These are phyloP conservation scores for Microsporum ferrugineum DNA, from an alignment of 2,329 filamentous ascomycete species.

Conservation along the genomic window DNA sequence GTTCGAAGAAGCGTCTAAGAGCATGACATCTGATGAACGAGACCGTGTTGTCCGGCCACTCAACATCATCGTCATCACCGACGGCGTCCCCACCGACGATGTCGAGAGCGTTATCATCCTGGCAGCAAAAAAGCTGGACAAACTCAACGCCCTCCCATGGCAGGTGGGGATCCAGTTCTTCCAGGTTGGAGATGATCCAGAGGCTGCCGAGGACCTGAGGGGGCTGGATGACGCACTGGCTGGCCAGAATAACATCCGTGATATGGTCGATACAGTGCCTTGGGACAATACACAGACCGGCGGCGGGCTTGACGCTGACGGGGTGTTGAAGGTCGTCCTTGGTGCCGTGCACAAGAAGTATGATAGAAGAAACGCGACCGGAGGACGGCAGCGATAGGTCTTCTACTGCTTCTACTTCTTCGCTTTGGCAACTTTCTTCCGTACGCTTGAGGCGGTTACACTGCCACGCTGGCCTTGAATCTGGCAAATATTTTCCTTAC, in stretches of 20 bases:
- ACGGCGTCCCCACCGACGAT: constrained; percentile 72
- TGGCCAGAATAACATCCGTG: constrained; percentile 51
- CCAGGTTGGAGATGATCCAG: constrained; percentile 67
- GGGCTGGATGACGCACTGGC: constrained; percentile 64
- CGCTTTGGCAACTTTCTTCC: not conserved
- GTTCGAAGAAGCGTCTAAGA: constrained; percentile 34
- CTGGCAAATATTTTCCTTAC: not conserved
- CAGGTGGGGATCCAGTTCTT: constrained; percentile 95
- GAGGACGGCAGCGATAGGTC: not conserved
- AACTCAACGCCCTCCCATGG: constrained; percentile 57
- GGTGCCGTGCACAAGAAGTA: constrained; percentile 60
- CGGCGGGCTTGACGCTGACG: constrained; percentile 52
- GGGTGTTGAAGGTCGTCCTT: constrained; percentile 70
- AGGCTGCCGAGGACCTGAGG: constrained; percentile 53
- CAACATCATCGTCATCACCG: constrained; percentile 88
- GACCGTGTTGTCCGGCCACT: constrained; percentile 53
- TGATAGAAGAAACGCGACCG: constrained; percentile 31
- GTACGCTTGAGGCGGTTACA: not conserved
- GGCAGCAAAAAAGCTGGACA: constrained; percentile 54
- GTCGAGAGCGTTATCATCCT: constrained; percentile 57
- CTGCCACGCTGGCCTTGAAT: not conserved
- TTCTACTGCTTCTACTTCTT: not conserved
- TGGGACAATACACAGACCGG: constrained; percentile 46
- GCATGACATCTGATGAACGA: constrained; percentile 17
- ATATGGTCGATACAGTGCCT: constrained; percentile 86